Evolutionary conservation across 331 rosid species (phyloP).

Genomic region (Malus hybrid): DNA sequence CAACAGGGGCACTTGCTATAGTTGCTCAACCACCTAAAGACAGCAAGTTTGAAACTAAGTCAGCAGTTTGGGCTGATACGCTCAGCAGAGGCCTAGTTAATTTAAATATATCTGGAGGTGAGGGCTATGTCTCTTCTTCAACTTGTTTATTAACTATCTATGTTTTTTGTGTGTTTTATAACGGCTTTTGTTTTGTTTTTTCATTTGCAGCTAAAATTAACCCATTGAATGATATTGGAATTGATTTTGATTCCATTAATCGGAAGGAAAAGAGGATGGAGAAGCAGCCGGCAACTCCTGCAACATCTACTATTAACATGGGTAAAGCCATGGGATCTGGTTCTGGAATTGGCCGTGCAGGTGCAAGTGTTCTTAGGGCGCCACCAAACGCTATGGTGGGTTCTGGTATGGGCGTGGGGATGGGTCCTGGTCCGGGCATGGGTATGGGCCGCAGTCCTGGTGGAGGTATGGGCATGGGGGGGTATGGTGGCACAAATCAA

Average conservation of each 20-base stretch:
- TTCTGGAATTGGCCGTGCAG: slow-evolving; percentile 72
- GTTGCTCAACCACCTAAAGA: slow-evolving; percentile 58
- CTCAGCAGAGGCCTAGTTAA: slow-evolving; percentile 84
- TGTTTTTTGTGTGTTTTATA: background rate
- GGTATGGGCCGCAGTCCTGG: slow-evolving; percentile 23
- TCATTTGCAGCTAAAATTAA: slow-evolving; percentile 68
- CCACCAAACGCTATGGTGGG: slow-evolving; percentile 52
- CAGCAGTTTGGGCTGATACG: slow-evolving; percentile 89
- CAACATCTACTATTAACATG: slow-evolving; percentile 60
- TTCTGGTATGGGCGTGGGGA: slow-evolving; percentile 49
- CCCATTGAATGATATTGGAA: slow-evolving; percentile 76
- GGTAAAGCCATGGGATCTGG: slow-evolving; percentile 97
- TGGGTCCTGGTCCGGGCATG: slow-evolving; percentile 21
- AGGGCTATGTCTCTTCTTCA: slow-evolving; percentile 12
- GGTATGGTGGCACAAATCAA: slow-evolving; percentile 47
- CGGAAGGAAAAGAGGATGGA: slow-evolving; percentile 92
- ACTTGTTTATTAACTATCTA: background rate
- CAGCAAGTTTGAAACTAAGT: slow-evolving; percentile 63
- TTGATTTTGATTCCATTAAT: slow-evolving; percentile 80
- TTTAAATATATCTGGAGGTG: slow-evolving; percentile 89
- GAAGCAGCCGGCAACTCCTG: slow-evolving; percentile 50
- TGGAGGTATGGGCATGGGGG: slow-evolving; percentile 47
- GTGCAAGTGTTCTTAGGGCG: slow-evolving; percentile 46
- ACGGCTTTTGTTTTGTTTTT: background rate
- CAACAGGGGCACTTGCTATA: slow-evolving; percentile 37